Percentiles rank a stretch among this genome's conserved stretches.
Conservation (phyloP, 371 early-diverging fungal species). For the Funneliformis caledonium region DNA sequence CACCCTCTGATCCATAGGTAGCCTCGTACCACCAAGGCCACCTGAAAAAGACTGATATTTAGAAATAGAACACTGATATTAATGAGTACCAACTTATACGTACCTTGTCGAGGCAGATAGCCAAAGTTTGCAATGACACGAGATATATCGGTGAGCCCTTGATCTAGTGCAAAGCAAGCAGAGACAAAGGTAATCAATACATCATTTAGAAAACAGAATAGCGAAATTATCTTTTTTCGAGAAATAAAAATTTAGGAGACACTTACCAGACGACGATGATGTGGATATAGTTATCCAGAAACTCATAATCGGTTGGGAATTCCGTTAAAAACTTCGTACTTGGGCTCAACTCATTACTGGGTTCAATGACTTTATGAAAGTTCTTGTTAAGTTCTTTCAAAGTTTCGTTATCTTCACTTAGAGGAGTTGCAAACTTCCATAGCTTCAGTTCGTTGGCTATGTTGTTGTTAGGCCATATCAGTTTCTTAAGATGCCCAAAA, state of each 20-base stretch:
- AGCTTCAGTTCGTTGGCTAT: neutral
- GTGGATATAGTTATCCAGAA: too few species aligned
- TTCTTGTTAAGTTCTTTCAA: too few species aligned
- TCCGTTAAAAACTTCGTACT: too few species aligned
- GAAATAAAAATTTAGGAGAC: neutral
- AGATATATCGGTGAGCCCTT: too few species aligned
- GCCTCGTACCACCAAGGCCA: constrained; percentile 25
- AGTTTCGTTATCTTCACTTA: too few species aligned
- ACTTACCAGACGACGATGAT: neutral
- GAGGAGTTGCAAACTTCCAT: too few species aligned
- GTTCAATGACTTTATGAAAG: too few species aligned
- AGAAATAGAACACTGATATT: neutral
- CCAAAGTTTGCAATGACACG: neutral
- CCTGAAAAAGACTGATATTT: constrained; percentile 1
- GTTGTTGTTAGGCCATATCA: neutral
- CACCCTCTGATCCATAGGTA: neutral
- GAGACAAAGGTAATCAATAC: neutral
- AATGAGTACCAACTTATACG: neutral
- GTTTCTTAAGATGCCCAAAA: constrained; percentile 4
- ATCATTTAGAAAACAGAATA: constrained; percentile 11
- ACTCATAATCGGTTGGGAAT: too few species aligned
- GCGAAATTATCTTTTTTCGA: constrained; percentile 2
- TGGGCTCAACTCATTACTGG: too few species aligned
- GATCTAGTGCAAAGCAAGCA: too few species aligned
- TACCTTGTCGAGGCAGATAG: neutral